Conservation (phyloP, 1,284 basidiomycete species). For the Cryptococcus depauperatus region DNA sequence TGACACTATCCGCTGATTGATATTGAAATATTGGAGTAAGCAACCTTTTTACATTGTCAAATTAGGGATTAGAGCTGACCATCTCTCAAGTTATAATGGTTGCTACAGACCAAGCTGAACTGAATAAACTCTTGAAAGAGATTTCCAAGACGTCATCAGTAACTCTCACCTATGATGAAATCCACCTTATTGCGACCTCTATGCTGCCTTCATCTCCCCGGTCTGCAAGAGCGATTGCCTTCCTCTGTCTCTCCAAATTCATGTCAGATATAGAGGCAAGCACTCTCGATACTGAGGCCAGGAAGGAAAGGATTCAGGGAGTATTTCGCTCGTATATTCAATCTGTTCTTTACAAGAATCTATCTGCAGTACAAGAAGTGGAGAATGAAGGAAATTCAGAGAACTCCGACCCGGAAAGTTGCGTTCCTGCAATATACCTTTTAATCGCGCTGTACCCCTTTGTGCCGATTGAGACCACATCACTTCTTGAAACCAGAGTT, state of each 20-base stretch:
- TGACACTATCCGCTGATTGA: no score
- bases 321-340: neutral
- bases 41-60: no score
- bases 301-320: neutral
- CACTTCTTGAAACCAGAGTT: conserved; percentile 20
- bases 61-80: no score
- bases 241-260: conserved; percentile 22
- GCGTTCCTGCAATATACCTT: conserved; percentile 21
- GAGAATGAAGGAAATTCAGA: conserved; percentile 5
- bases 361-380: neutral
- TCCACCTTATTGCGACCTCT: conserved; percentile 18
- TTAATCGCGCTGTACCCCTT: conserved; percentile 27
- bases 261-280: neutral
- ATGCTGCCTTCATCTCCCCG: conserved; percentile 17
- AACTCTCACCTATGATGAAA: conserved; percentile 6
- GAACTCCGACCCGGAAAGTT: conserved; percentile 3
- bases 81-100: no score
- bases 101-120: no score
- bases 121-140: no score
- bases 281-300: neutral
- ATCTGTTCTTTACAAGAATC: neutral
- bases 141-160: no score
- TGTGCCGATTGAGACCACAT: conserved; percentile 14
- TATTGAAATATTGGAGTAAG: no score
- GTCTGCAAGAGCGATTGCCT: conserved; percentile 17